phyloP scores from a whole-genome alignment of 768 basidiomycete genomes.

The Trametes sanguinea region DNA sequence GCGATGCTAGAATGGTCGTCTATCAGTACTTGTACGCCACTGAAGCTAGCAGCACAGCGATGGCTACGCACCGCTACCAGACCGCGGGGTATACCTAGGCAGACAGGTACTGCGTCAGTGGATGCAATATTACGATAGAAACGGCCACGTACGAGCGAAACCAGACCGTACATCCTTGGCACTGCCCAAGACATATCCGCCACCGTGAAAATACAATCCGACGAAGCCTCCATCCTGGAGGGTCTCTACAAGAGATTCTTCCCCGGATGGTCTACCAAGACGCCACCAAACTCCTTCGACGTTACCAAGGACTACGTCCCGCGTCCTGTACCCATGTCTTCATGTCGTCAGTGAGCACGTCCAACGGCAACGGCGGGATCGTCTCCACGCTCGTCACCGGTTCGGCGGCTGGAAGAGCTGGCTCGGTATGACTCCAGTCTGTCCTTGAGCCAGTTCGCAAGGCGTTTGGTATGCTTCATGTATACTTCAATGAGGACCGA shows the following conservation, averaged over 20 bases:
- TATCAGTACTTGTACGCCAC: neutral
- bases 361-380: neutral
- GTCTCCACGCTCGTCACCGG: neutral
- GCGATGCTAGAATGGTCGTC: neutral
- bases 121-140: neutral
- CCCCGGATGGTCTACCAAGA: neutral
- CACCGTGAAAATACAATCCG: slow-evolving; percentile 20
- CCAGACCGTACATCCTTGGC: slow-evolving; percentile 17
- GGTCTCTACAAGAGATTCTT: neutral
- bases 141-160: slow-evolving; percentile 7
- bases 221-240: neutral
- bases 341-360: slow-evolving; percentile 2
- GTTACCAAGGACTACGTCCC: neutral
- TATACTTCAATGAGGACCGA: no score
- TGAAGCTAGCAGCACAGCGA: neutral
- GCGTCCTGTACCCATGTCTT: slow-evolving; percentile 1
- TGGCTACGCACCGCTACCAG: slow-evolving; percentile 5
- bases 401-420: neutral
- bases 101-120: neutral
- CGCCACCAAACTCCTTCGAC: slow-evolving; percentile 18
- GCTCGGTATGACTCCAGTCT: no score
- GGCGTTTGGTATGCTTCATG: neutral
- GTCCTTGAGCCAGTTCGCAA: neutral
- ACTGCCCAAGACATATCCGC: slow-evolving; percentile 14
- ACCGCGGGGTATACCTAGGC: slow-evolving; percentile 14